Percentiles rank a stretch among this genome's conserved stretches.
phyloP scores from a whole-genome alignment of 2,329 filamentous ascomycete species.

The Trichoderma sp. region DNA sequence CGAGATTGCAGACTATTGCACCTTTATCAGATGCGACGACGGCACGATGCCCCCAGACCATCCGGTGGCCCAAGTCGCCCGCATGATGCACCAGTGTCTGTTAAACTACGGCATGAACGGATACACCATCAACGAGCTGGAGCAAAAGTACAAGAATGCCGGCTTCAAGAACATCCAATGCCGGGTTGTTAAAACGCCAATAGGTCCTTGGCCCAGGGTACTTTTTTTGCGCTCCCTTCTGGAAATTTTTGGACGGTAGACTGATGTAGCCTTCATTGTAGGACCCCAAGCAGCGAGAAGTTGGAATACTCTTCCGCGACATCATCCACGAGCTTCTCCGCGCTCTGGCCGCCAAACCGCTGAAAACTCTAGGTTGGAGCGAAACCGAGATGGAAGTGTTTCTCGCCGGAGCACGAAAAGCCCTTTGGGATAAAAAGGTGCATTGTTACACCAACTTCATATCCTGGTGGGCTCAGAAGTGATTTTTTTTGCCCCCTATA shows the following conservation, averaged over 20 bases:
- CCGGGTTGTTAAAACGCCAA: constrained; percentile 44
- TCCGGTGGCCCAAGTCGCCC: constrained; percentile 28
- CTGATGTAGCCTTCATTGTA: background rate
- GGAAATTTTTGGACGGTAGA: background rate
- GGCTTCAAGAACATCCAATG: constrained; percentile 38
- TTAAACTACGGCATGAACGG: constrained; percentile 31
- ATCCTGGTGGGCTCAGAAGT: constrained; percentile 46
- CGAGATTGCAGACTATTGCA: constrained; percentile 47
- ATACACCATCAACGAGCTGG: constrained; percentile 30
- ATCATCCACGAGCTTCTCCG: constrained; percentile 43
- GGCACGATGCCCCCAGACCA: constrained; percentile 36
- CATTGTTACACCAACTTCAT: constrained; percentile 45
- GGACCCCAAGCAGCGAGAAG: constrained; percentile 39
- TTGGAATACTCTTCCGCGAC: constrained; percentile 46
- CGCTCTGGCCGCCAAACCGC: constrained; percentile 43
- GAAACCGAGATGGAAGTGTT: constrained; percentile 39
- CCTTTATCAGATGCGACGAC: constrained; percentile 43
- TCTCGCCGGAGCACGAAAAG: constrained; percentile 36
- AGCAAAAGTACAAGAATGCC: constrained; percentile 29
- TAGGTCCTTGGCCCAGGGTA: constrained; percentile 43
- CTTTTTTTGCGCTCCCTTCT: background rate
- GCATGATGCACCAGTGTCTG: constrained; percentile 29
- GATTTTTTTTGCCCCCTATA: background rate
- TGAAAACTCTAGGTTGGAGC: constrained; percentile 39
- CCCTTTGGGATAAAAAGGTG: constrained; percentile 36